Evolutionary conservation across 805 yeast genomes (phyloP).

Genomic region (Clavispora vitiphila): DNA sequence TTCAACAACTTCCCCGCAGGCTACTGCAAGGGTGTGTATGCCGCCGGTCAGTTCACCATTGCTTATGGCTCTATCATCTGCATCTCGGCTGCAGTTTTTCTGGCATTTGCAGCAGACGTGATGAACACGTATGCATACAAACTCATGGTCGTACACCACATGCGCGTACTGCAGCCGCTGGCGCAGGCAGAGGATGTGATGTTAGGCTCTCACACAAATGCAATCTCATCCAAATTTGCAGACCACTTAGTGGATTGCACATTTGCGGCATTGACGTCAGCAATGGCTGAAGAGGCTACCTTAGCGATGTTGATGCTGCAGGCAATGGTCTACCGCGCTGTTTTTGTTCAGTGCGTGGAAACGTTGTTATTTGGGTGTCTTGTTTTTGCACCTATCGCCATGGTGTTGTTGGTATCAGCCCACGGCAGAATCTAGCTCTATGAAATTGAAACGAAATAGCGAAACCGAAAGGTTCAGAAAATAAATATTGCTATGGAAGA

Average conservation of each 20-base stretch:
- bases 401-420: not conserved
- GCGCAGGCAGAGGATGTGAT: not conserved
- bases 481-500: no score
- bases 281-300: not conserved
- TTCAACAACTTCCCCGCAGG: not conserved
- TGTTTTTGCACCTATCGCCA: slow-evolving; percentile 10
- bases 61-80: slow-evolving; percentile 9
- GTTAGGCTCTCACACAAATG: slow-evolving; percentile 3
- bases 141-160: slow-evolving; percentile 3
- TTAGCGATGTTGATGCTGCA: not conserved
- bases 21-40: slow-evolving; percentile 3
- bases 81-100: slow-evolving; percentile 1
- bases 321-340: not conserved
- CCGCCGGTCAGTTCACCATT: slow-evolving; percentile 5
- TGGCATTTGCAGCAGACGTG: slow-evolving; percentile 8
- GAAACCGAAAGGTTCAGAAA: no score
- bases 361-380: slow-evolving; percentile 8
- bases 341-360: slow-evolving; percentile 6
- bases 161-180: not conserved
- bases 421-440: no score
- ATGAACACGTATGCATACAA: slow-evolving; percentile 11
- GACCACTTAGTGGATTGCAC: slow-evolving; percentile 10
- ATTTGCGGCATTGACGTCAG: slow-evolving; percentile 1
- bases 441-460: no score
- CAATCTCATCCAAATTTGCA: slow-evolving; percentile 5